Evolutionary conservation across 257 asterid species (phyloP).

Genomic region (Nicotiana sylvestris): DNA sequence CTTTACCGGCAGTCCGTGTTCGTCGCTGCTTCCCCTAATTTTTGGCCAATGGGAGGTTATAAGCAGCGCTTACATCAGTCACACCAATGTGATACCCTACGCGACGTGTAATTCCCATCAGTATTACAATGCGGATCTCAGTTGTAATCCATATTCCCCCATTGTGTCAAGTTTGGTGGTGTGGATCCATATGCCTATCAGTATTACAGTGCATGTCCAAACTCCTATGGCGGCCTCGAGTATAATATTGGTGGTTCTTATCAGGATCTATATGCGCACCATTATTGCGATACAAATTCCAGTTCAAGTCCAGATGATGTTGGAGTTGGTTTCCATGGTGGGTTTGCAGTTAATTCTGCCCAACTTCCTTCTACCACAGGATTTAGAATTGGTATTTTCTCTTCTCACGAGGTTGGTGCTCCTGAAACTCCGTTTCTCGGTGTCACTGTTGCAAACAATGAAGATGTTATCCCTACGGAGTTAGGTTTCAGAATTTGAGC

Average conservation of each 20-base stretch:
- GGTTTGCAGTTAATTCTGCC: neutral
- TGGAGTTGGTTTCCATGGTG: neutral
- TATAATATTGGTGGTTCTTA: neutral
- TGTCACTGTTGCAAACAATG: too few relatives aligned
- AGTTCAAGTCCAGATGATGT: neutral
- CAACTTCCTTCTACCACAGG: neutral
- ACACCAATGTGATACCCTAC: neutral
- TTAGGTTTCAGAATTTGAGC: too few relatives aligned
- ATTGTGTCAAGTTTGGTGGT: neutral
- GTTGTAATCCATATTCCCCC: neutral
- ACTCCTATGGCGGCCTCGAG: neutral
- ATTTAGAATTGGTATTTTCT: neutral
- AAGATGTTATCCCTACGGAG: too few relatives aligned
- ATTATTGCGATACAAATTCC: neutral
- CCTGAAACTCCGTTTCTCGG: too few relatives aligned
- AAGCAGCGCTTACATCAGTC: neutral
- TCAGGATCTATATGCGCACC: neutral
- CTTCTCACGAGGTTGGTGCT: neutral
- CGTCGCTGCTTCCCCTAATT: too few relatives aligned
- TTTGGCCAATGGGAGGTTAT: neutral
- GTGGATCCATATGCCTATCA: neutral
- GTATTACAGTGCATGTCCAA: neutral
- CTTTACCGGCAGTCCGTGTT: neutral
- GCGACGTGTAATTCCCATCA: neutral
- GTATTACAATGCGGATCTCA: neutral